A percentile compares a stretch with the other conserved stretches of the same genome.
phyloP scores from a whole-genome alignment of 1,139 yeast genomes.

The Debaryomycetaceae sp. region DNA sequence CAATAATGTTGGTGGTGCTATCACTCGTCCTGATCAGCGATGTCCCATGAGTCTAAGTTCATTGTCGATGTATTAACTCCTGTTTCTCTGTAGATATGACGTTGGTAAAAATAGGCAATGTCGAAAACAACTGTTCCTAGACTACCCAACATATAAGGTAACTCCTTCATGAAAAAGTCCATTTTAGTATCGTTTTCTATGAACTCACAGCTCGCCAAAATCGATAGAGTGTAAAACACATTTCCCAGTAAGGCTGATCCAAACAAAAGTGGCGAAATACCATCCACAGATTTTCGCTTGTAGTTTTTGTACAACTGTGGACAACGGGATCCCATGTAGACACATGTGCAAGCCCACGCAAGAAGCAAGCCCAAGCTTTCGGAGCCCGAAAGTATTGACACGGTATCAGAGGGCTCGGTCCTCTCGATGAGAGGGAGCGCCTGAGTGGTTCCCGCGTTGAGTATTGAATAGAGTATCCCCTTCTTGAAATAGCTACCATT shows the following conservation, averaged over 20 bases:
- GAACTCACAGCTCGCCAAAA: slow-evolving; percentile 51
- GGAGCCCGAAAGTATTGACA: slow-evolving; percentile 2
- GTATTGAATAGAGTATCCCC: slow-evolving; percentile 13
- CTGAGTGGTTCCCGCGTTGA: slow-evolving; percentile 20
- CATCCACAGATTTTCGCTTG: slow-evolving; percentile 61
- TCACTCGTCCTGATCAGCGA: slow-evolving; percentile 6
- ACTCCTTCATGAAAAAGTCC: slow-evolving; percentile 59
- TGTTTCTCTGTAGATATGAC: slow-evolving; percentile 31
- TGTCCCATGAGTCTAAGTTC: slow-evolving; percentile 24
- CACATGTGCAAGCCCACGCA: slow-evolving; percentile 80
- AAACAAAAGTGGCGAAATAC: slow-evolving; percentile 81
- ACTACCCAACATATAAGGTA: slow-evolving; percentile 83
- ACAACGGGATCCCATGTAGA: slow-evolving; percentile 74
- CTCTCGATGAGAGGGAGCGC: slow-evolving; percentile 16
- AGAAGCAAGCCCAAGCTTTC: slow-evolving; percentile 47
- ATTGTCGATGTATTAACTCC: slow-evolving; percentile 25
- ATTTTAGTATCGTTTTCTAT: slow-evolving; percentile 28
- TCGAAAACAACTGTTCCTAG: slow-evolving; percentile 86
- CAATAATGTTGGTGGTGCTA: not conserved
- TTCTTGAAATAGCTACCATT: slow-evolving; percentile 12
- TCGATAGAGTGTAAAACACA: slow-evolving; percentile 73
- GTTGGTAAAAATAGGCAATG: slow-evolving; percentile 67
- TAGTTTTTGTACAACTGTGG: slow-evolving; percentile 84
- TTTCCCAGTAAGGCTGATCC: slow-evolving; percentile 91
- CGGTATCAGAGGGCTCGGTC: not conserved